Base-by-base conservation (phyloP, 2,329 filamentous ascomycete species). In the Clarireedia monteithiana region DNA sequence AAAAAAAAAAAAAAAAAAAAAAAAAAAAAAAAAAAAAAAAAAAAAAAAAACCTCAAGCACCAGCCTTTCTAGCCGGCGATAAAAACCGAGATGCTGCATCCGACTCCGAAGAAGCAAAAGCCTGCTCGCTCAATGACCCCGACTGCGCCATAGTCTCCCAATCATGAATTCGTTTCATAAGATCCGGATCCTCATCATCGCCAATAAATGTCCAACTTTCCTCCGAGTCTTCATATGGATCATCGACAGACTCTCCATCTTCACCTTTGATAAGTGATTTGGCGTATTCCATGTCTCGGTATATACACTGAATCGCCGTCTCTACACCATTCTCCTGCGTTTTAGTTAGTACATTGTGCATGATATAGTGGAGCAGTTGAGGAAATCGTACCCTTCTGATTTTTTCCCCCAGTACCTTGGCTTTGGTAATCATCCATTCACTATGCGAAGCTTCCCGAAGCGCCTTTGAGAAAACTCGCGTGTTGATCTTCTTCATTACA, bases 161-260 rank as follows among this genome's bases (percentile, higher is more conserved):
- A 20, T 66, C 63, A 38, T 68, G 64, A 38, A 68, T 64, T 2
- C 66, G 61, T 44, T 59, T 63, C n/a, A 65, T 51, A 2, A 69
- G 48, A 3, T 67, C 67, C 6, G 67, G 64, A 40, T 70, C 68
- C 44, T 64, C 63, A 30, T 70, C 68, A 56, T 69, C 68, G 2
- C 89, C 90, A 20, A 96, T 80, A 71, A 96, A 90, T 0, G 91
- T 96, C 92, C 91, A 97, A 67, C 85, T 89, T 69, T 95, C 90
- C 65, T 89, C 59, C 38, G 87, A 85, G 12, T 85, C 84, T 34
- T 84, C 84, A 2, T 62, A 73, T 12, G 79, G 73, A 50, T 82
- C 77, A 40, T 80, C 71, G 45, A 70, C 70, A 52, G 65, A 84
- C 70, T 80, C 81, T 60, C 74, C 75, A 1, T 74, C 72, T 69